These are phyloP conservation scores for Chaetomiaceae sp. DNA, from an alignment of 2,329 filamentous ascomycete genomes.

Conservation along the genomic window DNA sequence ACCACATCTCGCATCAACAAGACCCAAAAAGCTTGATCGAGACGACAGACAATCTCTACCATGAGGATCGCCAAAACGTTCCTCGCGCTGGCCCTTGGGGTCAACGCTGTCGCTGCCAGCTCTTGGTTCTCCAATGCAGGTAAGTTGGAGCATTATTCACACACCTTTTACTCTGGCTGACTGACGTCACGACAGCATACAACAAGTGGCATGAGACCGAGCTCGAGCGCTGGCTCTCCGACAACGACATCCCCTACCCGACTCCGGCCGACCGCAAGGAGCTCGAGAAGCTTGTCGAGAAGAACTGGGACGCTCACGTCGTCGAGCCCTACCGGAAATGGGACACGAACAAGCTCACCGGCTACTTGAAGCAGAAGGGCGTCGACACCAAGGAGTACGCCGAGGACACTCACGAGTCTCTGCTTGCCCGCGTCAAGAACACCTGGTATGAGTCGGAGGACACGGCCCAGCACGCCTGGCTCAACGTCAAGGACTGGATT, in stretches of 20 bases:
- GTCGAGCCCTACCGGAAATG: slow-evolving; percentile 71
- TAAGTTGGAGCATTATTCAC: slow-evolving; percentile 50
- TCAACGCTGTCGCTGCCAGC: slow-evolving; percentile 65
- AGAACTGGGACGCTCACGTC: slow-evolving; percentile 80
- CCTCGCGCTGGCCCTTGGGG: slow-evolving; percentile 67
- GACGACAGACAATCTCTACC: slow-evolving; percentile 27
- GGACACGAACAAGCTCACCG: slow-evolving; percentile 64
- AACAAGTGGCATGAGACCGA: slow-evolving; percentile 99
- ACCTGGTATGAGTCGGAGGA: slow-evolving; percentile 79
- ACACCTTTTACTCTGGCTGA: neutral
- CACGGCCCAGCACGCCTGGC: slow-evolving; percentile 66
- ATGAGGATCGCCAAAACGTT: slow-evolving; percentile 77
- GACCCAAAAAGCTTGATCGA: neutral
- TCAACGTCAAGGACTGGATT: slow-evolving; percentile 80
- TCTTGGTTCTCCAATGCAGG: slow-evolving; percentile 84
- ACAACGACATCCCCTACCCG: slow-evolving; percentile 89
- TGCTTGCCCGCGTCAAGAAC: slow-evolving; percentile 64
- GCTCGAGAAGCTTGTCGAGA: slow-evolving; percentile 82
- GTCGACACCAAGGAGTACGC: slow-evolving; percentile 63
- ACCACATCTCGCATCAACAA: neutral
- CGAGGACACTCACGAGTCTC: slow-evolving; percentile 62
- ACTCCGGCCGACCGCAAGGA: slow-evolving; percentile 87
- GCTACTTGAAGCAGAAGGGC: slow-evolving; percentile 68
- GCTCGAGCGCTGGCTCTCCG: slow-evolving; percentile 92
- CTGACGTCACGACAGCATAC: slow-evolving; percentile 61